phyloP scores from a whole-genome alignment of 805 yeast genomes.

The Yamadazyma paraphyllophila region DNA sequence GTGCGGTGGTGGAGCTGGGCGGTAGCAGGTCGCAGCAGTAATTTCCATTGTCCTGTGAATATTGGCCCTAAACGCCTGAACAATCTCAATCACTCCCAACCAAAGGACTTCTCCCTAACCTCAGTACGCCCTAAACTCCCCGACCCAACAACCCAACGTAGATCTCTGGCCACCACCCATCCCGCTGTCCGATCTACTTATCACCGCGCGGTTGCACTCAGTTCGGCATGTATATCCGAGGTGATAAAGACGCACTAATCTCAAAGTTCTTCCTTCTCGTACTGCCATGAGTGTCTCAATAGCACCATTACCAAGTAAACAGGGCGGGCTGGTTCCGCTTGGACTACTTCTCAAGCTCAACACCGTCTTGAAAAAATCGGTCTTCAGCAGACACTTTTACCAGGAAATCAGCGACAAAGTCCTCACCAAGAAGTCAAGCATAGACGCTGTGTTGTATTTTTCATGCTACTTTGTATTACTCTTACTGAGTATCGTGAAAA shows the following conservation, averaged over 20 bases:
- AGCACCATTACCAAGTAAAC: conserved; percentile 16
- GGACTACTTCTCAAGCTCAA: conserved; percentile 26
- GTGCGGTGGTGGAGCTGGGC: too few species aligned
- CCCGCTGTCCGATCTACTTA: neutral
- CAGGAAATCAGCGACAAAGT: conserved; percentile 41
- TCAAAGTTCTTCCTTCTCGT: neutral
- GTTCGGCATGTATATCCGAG: conserved; percentile 3
- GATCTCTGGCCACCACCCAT: too few species aligned
- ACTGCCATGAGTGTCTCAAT: conserved; percentile 17
- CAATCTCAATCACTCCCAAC: too few species aligned
- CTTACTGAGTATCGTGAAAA: conserved; percentile 34
- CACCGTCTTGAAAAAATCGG: conserved; percentile 26
- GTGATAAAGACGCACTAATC: conserved; percentile 1
- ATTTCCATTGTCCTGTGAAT: too few species aligned
- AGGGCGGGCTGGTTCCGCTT: conserved; percentile 14
- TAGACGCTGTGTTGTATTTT: conserved; percentile 41
- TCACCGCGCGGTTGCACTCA: neutral
- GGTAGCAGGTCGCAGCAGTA: too few species aligned
- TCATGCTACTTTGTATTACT: conserved; percentile 42
- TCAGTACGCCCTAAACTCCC: too few species aligned
- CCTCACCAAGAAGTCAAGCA: conserved; percentile 29
- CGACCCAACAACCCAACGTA: too few species aligned
- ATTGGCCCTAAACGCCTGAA: too few species aligned
- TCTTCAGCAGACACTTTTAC: conserved; percentile 39
- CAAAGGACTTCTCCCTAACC: too few species aligned